Base-by-base conservation (phyloP, 257 asterid species). In the Rehmannia glutinosa region DNA sequence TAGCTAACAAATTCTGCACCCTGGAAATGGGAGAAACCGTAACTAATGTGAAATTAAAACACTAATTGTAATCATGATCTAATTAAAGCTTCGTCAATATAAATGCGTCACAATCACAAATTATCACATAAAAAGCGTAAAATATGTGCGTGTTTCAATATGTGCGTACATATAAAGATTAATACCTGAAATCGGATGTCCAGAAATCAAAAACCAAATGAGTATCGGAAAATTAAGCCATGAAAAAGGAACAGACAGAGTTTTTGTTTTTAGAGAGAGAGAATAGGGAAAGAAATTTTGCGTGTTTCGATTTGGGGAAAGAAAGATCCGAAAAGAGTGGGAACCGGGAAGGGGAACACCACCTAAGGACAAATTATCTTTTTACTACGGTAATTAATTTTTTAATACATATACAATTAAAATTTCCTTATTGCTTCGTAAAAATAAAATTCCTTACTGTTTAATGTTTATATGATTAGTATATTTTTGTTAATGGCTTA, bases 251-350 rank as follows among this genome's bases (percentile, higher is more conserved):
- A 38, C 43, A 45, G 28, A 54, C 61, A 25, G 39, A 43, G 38
- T 16, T 59, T 43, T 49, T 19, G 36, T 15, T 2, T 30, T 15
- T 16, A 32, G 68, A 45, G 42, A 62, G 66, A 39, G 65, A 62
- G 63, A 45, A 38, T 30, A 54, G 59, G 28, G 75, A 62, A 60
- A 58, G 58, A 39, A 59, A 66, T 33, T 25, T 16, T 73, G 75
- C 79, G 82, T 81, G 83, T 74, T 49, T 70, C 77, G 73, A 71
- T 81, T 77, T 75, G 81, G 86, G 73, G 71, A 74, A 77, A 69
- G 62, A 75, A 69, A 78, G 83, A 77, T 77, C 86, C 83, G 79
- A 75, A 77, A 77, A 59, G 73, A 75, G 77, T 64, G 85, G 82
- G 74, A 73, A 75, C 75, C 60, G 85, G 82, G 74, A 73, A 66